phyloP scores from a whole-genome alignment of 108 stramenopile genomes.

The Halocafeteria seosinensis region DNA sequence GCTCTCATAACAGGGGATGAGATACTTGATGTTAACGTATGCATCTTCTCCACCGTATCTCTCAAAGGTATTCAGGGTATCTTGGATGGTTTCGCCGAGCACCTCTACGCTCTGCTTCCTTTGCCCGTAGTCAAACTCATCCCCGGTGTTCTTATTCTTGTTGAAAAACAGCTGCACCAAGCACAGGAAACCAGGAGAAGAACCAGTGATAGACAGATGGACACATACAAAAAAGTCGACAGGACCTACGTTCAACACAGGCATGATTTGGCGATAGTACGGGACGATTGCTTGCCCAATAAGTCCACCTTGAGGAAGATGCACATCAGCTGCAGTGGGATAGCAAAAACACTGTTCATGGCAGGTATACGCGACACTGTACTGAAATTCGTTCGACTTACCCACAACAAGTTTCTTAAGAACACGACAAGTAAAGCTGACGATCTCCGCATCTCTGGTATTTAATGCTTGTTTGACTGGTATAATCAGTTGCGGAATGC shows the following conservation, averaged over 20 bases:
- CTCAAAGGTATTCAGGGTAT: conserved; percentile 62
- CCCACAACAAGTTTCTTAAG: conserved; percentile 57
- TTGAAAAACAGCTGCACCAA: conserved; percentile 27
- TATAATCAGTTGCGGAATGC: conserved; percentile 63
- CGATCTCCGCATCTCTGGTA: conserved; percentile 49
- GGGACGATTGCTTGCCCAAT: conserved; percentile 68
- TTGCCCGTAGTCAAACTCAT: conserved; percentile 61
- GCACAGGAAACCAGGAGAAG: no score
- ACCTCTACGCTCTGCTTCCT: conserved; percentile 49
- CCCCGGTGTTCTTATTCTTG: conserved; percentile 57
- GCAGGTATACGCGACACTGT: no score
- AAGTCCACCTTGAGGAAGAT: conserved; percentile 38
- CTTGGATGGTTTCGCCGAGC: conserved; percentile 55
- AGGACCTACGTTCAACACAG: conserved; percentile 64
- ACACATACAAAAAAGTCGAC: no score
- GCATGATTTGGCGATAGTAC: conserved; percentile 69
- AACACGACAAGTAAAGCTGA: conserved; percentile 59
- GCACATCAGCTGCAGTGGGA: conserved; percentile 48
- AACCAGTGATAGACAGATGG: no score
- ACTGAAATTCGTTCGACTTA: no score
- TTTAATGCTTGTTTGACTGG: conserved; percentile 69
- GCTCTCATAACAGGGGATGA: conserved; percentile 38
- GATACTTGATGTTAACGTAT: conserved; percentile 66
- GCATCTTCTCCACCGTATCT: conserved; percentile 60
- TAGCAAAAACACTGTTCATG: no score